phyloP scores from a whole-genome alignment of 1,284 basidiomycete species.

The Trichosporon sp. region DNA sequence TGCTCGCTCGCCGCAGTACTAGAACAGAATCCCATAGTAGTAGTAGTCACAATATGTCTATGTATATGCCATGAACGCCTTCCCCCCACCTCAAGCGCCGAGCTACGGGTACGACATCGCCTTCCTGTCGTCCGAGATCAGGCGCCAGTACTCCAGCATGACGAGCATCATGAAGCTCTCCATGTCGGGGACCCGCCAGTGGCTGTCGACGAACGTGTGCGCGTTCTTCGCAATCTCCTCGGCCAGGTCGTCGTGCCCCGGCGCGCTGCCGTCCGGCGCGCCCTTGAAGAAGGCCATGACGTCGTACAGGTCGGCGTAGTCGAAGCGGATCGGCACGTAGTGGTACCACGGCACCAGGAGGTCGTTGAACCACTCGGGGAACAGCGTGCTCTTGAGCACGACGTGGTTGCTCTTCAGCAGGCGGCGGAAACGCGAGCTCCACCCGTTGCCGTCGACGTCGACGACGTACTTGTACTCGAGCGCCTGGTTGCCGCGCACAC shows the following conservation, averaged over 20 bases:
- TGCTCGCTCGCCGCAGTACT: background rate
- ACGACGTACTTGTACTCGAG: conserved; percentile 49
- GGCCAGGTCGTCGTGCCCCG: conserved; percentile 45
- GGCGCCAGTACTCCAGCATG: conserved; percentile 38
- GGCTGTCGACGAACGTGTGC: conserved; percentile 39
- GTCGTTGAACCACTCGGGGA: conserved; percentile 38
- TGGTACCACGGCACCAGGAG: conserved; percentile 47
- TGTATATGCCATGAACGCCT: background rate
- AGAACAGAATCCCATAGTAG: background rate
- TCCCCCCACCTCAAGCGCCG: background rate
- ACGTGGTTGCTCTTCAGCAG: conserved; percentile 40
- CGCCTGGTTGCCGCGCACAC: conserved; percentile 5
- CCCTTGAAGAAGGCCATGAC: conserved; percentile 52
- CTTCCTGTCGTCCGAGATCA: conserved; percentile 32
- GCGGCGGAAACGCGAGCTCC: conserved; percentile 48
- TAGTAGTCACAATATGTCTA: background rate
- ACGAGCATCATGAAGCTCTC: conserved; percentile 46
- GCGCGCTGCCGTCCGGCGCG: conserved; percentile 45
- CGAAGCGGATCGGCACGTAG: conserved; percentile 45
- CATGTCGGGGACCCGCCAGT: conserved; percentile 51
- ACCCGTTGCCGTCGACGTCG: conserved; percentile 53
- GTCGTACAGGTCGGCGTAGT: conserved; percentile 49
- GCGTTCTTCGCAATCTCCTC: conserved; percentile 49
- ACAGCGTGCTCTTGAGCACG: conserved; percentile 43
- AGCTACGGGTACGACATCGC: conserved; percentile 18